Conservation (phyloP, 768 basidiomycete genomes). For the Rhodocollybia butyracea region DNA sequence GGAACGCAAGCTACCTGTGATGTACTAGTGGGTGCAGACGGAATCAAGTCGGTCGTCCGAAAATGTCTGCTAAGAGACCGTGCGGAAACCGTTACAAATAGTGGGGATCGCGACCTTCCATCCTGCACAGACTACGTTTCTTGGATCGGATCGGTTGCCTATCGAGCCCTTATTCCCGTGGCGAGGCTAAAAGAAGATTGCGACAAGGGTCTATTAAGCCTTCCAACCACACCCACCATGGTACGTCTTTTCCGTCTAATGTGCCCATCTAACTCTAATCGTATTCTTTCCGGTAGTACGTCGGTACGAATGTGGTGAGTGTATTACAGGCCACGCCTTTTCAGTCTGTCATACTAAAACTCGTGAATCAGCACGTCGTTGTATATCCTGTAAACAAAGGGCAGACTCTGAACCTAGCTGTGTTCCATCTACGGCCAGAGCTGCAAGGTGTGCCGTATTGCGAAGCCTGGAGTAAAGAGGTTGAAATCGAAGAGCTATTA, state of each 20-base stretch:
- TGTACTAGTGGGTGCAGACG: constrained; percentile 41
- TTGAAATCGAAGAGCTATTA: constrained; percentile 23
- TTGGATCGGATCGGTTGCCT: constrained; percentile 32
- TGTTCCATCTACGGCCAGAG: constrained; percentile 28
- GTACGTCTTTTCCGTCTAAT: constrained; percentile 1
- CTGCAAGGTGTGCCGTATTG: constrained; percentile 25
- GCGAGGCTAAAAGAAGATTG: constrained; percentile 16
- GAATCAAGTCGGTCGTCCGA: constrained; percentile 34
- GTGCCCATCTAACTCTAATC: not conserved
- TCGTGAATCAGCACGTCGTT: constrained; percentile 31
- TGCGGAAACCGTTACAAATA: constrained; percentile 4
- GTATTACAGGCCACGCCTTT: not conserved
- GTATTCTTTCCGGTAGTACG: constrained; percentile 10
- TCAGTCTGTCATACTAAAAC: not conserved
- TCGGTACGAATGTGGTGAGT: constrained; percentile 13
- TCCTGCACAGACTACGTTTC: constrained; percentile 24
- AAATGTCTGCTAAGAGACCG: constrained; percentile 20
- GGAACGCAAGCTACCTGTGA: constrained; percentile 32
- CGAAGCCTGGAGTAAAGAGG: constrained; percentile 27
- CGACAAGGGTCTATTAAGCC: not conserved
- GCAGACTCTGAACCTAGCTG: constrained; percentile 35
- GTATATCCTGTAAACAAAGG: constrained; percentile 40
- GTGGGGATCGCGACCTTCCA: constrained; percentile 13
- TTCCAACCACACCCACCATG: not conserved
- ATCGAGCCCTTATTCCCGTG: constrained; percentile 30